Base-by-base conservation (phyloP, 257 asterid species). In the Galeopsis tetrahit region DNA sequence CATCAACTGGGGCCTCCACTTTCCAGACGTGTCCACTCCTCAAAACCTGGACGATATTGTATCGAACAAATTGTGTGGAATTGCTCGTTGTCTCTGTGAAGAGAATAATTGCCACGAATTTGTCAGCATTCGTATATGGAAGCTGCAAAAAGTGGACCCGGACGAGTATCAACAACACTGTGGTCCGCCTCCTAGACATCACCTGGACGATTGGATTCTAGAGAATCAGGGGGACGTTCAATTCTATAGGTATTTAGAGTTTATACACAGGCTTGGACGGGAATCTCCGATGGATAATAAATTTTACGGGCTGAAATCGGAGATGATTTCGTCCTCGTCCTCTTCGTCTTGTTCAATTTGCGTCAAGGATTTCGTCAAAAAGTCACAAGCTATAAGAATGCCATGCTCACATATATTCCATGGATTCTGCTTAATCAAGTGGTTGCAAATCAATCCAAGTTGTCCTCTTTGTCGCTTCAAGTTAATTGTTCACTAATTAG, bases 401-500 rank as follows among this genome's bases (percentile, higher is more conserved):
- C 66, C 81, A 5, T 77, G 77, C 51, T 57, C 69, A 0, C 70
- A 71, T 66, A 8, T 38, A 3, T 71, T 65, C 28, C 77, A 77
- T 48, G 77, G 74, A 46, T 58, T 58, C 36, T 77, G 77, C 60
- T 11, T 77, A 10, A 8, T 71, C 3, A 7, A 8, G 39, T 64
- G 77, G 81, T 9, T 77, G n/a, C 7, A 2, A 4, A 3, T 0
- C 4, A 59, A 6, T 0, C 59, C 70, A 6, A 49, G 34, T 6
- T 77, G 77, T 13, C 81, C 81, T 11, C 32, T 66, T 2, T 71
- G 71, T 32, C 70, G 61, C 13, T 44, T 4, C 51, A 2, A 2
- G 43, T 2, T n/a, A n/a, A n/a, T n/a, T 56, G 38, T 42, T 42
- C 7, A 5, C 28, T 3, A 38, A 38, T 64, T 71, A 59, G 11